Conservation (phyloP, 2,329 filamentous ascomycete species). For the Bretziella fagacearum region DNA sequence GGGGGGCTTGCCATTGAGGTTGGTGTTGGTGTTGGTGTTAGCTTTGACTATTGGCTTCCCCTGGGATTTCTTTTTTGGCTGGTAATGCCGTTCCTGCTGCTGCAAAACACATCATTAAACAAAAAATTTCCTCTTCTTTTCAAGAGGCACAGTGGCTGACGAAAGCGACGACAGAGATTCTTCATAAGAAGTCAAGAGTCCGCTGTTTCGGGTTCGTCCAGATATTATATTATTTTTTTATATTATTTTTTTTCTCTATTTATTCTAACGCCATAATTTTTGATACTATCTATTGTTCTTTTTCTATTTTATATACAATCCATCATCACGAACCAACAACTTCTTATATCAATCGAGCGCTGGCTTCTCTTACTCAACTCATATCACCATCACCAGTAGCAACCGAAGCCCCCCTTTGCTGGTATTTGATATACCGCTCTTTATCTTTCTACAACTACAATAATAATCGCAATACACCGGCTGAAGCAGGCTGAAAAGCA, state of each 20-base stretch:
- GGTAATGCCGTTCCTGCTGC: neutral
- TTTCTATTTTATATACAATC: neutral
- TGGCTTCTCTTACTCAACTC: no score
- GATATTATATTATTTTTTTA: neutral
- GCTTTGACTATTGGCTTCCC: neutral
- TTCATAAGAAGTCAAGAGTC: neutral
- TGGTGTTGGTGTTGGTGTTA: neutral
- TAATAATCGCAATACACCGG: neutral
- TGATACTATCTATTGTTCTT: neutral
- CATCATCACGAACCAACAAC: no score
- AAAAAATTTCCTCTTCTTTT: no score
- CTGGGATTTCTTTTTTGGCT: neutral
- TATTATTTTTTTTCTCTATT: neutral
- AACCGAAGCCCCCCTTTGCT: no score
- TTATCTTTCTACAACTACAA: neutral
- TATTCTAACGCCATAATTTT: no score
- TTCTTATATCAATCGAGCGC: no score
- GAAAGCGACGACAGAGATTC: neutral
- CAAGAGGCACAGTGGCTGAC: neutral
- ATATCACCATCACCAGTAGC: no score
- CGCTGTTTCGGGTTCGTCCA: neutral
- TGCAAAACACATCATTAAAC: no score
- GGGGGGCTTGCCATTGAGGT: no score
- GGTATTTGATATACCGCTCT: constrained; percentile 1
- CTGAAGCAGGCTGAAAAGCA: neutral